Base-by-base conservation (phyloP, 2,329 filamentous ascomycete species). In the Gliomastix tumulicola region DNA sequence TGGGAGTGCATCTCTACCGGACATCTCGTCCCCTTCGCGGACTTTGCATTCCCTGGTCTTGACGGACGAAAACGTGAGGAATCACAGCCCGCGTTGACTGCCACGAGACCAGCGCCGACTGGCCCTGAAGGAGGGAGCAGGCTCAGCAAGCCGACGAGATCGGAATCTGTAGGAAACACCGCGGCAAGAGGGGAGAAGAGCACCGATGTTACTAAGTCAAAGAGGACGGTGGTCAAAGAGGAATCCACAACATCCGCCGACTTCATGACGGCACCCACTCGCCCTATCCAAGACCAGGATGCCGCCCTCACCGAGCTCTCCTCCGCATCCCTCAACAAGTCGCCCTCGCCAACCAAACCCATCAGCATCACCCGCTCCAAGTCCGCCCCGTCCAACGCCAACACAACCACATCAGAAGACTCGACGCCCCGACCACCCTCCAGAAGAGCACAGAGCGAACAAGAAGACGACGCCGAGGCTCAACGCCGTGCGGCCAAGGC, bases 1-100 rank as follows among this genome's bases (percentile, higher is more conserved):
- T 92, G 85, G 81, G 74, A 82, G 35, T 92, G 84, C 45, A 79
- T 96, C 35, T 67, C 70, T 49, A 74, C 64, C 0, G 75, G 75
- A 6, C 63, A 48, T 42, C 59, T 63, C 4, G 56, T 66, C 4
- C 67, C 73, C 2, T 54, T 69, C 30, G 60, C 66, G 27, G 47
- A 56, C 7, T 76, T 61, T 35, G 50, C 74, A 38, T 75, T 71
- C 37, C 56, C 67, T 0, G n/a, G n/a, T n/a, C n/a, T n/a, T n/a
- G n/a, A n/a, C n/a, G n/a, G n/a, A n/a, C n/a, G n/a, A n/a, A n/a
- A n/a, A n/a, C n/a, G n/a, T n/a, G n/a, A n/a, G n/a, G 65, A 71
- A 41, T 28, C 25, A 9, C 25, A 28, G 17, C 13, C 25, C 11
- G 17, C 13, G 13, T n/a, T n/a, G n/a, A n/a, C n/a, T n/a, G n/a